Conservation (phyloP, 2,329 filamentous ascomycete species). For the Westerdykella ornata region DNA sequence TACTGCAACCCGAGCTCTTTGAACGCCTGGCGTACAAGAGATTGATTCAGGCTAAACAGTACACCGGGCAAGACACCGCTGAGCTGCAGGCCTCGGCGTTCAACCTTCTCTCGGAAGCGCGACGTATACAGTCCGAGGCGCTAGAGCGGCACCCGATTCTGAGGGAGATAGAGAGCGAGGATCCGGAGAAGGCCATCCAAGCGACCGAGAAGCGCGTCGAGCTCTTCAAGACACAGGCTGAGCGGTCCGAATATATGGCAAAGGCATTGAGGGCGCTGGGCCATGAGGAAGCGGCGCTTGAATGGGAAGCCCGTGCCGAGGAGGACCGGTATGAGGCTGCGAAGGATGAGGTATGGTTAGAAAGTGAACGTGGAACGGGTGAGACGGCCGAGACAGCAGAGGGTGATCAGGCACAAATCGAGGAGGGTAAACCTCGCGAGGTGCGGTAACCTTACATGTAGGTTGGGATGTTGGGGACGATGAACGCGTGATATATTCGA, state of each 20-base stretch:
- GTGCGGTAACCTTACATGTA: constrained; percentile 8
- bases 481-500: constrained; percentile 6
- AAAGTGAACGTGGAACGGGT: constrained; percentile 9
- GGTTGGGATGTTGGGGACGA: neutral
- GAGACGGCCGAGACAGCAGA: constrained; percentile 3
- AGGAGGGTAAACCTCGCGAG: constrained; percentile 3
- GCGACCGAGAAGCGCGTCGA: neutral
- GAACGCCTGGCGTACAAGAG: neutral
- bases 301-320: neutral
- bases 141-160: neutral
- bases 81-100: constrained; percentile 16
- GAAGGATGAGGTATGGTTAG: constrained; percentile 4
- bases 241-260: neutral
- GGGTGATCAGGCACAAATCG: constrained; percentile 2
- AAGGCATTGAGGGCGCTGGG: neutral
- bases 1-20: neutral
- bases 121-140: neutral
- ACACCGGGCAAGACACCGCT: neutral
- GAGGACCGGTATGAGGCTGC: neutral
- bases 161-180: neutral
- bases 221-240: neutral
- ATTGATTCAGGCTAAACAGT: neutral
- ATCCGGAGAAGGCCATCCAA: neutral
- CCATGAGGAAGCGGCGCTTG: neutral
- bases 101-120: constrained; percentile 24